phyloP scores from a whole-genome alignment of 2,329 filamentous ascomycete genomes.

The Tolypocladium paradoxum region DNA sequence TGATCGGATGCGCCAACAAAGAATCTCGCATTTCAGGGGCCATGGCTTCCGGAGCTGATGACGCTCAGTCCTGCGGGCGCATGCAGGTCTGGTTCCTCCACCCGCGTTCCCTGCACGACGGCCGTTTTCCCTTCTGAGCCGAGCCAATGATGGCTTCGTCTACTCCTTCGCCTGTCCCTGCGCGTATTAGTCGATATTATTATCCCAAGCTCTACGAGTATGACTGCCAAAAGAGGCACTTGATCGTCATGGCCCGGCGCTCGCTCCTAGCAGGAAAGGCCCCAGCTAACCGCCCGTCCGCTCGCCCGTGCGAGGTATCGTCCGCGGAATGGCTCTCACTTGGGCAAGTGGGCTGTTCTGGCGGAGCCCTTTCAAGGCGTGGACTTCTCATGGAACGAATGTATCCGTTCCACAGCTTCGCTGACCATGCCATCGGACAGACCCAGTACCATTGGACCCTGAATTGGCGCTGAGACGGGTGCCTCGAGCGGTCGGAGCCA shows the following conservation, averaged over 20 bases:
- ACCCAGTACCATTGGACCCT: neutral
- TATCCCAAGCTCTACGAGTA: neutral
- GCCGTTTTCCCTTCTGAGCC: neutral
- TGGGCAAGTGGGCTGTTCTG: neutral
- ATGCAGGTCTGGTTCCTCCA: neutral
- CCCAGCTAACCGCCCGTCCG: neutral
- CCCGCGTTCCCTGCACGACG: neutral
- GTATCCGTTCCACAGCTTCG: slow-evolving; percentile 4
- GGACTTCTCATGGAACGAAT: slow-evolving; percentile 7
- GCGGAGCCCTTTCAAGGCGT: neutral
- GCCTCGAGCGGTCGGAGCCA: neutral
- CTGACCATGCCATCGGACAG: neutral
- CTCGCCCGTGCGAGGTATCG: neutral
- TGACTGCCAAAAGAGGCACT: neutral
- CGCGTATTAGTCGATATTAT: neutral
- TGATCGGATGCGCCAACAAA: neutral
- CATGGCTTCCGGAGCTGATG: neutral
- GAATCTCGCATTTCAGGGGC: neutral
- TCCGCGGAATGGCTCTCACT: neutral
- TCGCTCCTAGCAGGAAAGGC: neutral
- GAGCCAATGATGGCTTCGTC: neutral
- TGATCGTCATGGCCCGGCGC: neutral
- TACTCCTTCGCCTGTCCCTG: neutral
- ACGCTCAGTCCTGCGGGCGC: neutral
- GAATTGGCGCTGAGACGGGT: neutral